Percentiles rank a stretch among this genome's conserved stretches.
These are phyloP conservation scores for Luffa aegyptiaca DNA, from an alignment of 306 rosid genomes.

Conservation along the genomic window DNA sequence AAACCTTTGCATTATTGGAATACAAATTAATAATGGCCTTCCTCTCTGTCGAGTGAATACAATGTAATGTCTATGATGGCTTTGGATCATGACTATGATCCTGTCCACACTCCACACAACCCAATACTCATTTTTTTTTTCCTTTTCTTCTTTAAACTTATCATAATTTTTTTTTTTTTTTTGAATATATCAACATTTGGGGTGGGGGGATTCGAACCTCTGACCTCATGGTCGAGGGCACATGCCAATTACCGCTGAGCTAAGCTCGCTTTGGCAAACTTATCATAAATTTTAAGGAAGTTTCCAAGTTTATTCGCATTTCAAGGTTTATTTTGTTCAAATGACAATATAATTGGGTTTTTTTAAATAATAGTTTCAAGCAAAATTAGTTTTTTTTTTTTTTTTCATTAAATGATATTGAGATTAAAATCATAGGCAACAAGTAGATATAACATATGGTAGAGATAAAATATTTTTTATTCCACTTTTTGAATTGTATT, in stretches of 20 bases:
- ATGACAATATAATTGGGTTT: neutral
- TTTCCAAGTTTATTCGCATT: neutral
- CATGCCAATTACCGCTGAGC: too few relatives aligned
- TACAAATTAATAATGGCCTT: neutral
- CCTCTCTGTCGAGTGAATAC: neutral
- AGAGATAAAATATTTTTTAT: too few relatives aligned
- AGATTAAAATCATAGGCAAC: too few relatives aligned
- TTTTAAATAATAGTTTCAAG: neutral
- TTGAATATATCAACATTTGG: too few relatives aligned
- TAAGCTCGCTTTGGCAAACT: too few relatives aligned
- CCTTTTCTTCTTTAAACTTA: neutral
- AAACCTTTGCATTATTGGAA: slow-evolving; percentile 3
- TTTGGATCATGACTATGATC: neutral
- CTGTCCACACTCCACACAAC: neutral
- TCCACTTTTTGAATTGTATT: too few relatives aligned
- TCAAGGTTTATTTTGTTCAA: neutral
- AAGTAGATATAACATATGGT: too few relatives aligned
- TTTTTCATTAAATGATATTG: too few relatives aligned
- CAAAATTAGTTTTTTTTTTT: neutral
- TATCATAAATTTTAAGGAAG: neutral
- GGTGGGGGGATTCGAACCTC: too few relatives aligned
- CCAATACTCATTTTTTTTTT: neutral
- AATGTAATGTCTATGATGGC: neutral
- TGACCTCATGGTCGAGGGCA: too few relatives aligned
- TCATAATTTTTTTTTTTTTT: too few relatives aligned